Conservation (phyloP, 176 grass and related monocot species). For the Cymbopogon citratus region DNA sequence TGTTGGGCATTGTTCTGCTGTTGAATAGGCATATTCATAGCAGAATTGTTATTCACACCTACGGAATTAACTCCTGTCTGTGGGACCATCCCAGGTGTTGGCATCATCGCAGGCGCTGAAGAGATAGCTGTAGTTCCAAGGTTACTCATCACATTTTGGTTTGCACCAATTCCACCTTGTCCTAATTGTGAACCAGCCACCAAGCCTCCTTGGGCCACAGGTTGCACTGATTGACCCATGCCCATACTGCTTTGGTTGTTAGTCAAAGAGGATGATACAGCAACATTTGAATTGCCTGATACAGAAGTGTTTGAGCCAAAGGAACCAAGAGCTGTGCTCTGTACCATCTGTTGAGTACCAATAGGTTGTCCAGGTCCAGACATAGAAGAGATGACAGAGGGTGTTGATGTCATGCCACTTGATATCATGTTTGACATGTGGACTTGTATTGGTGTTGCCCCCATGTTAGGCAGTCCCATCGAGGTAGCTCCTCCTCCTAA, state of each 20-base stretch:
- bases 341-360: slow-evolving; percentile 51
- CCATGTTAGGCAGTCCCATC: slow-evolving; percentile 66
- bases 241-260: slow-evolving; percentile 57
- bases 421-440: slow-evolving; percentile 97
- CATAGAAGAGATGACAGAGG: slow-evolving; percentile 66
- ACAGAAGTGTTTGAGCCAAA: slow-evolving; percentile 59
- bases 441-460: slow-evolving; percentile 69
- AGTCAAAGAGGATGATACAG: slow-evolving; percentile 48
- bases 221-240: slow-evolving; percentile 54
- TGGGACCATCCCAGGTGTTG: slow-evolving; percentile 75
- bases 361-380: slow-evolving; percentile 55
- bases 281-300: slow-evolving; percentile 61
- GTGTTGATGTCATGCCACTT: slow-evolving; percentile 63
- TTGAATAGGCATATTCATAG: slow-evolving; percentile 68
- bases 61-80: slow-evolving; percentile 68
- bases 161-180: slow-evolving; percentile 63
- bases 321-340: slow-evolving; percentile 55
- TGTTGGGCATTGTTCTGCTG: slow-evolving; percentile 75
- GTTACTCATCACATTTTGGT: slow-evolving; percentile 62
- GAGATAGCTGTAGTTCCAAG: slow-evolving; percentile 50
- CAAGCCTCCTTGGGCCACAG: slow-evolving; percentile 58
- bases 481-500: slow-evolving; percentile 53
- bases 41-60: slow-evolving; percentile 55
- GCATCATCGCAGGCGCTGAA: slow-evolving; percentile 82
- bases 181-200: slow-evolving; percentile 66